Evolutionary conservation across 495 filamentous ascomycete genomes (phyloP).

Genomic region (Trichoderma erinaceum): DNA sequence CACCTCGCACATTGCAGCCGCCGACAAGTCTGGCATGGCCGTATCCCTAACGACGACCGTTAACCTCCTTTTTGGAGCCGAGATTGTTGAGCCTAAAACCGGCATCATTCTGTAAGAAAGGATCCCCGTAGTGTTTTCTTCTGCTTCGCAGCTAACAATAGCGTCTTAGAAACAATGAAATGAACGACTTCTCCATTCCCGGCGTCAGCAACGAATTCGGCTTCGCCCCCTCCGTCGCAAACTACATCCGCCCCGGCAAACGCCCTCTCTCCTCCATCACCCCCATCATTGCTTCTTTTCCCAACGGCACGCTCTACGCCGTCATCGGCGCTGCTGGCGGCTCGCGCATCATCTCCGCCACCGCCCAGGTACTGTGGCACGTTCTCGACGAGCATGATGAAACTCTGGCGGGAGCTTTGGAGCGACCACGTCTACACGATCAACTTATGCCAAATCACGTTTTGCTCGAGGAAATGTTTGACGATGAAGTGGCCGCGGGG

Average conservation of each 20-base stretch:
- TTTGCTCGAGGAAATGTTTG: slow-evolving; percentile 63
- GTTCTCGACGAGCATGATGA: slow-evolving; percentile 58
- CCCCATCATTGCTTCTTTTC: slow-evolving; percentile 64
- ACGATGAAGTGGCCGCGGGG: slow-evolving; percentile 58
- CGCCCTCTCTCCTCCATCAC: slow-evolving; percentile 75
- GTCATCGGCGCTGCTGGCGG: slow-evolving; percentile 76
- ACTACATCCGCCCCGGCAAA: slow-evolving; percentile 77
- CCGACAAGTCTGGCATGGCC: slow-evolving; percentile 62
- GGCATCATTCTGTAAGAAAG: slow-evolving; percentile 52
- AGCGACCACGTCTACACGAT: slow-evolving; percentile 68
- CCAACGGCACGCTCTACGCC: slow-evolving; percentile 61
- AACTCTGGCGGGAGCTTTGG: slow-evolving; percentile 54
- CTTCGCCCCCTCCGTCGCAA: slow-evolving; percentile 69
- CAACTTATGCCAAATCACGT: slow-evolving; percentile 69
- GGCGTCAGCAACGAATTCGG: slow-evolving; percentile 70
- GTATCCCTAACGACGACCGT: slow-evolving; percentile 74
- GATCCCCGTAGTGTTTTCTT: slow-evolving; percentile 21
- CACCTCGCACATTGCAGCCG: slow-evolving; percentile 68
- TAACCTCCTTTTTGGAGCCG: slow-evolving; percentile 76
- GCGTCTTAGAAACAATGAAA: slow-evolving; percentile 66
- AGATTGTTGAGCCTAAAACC: slow-evolving; percentile 72
- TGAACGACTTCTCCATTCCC: slow-evolving; percentile 89
- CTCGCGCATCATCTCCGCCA: slow-evolving; percentile 81
- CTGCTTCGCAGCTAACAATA: not conserved
- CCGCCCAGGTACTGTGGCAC: slow-evolving; percentile 68